These are phyloP conservation scores for Coemansia sp. DNA, from an alignment of 192 early-diverging fungal species.

Conservation along the genomic window DNA sequence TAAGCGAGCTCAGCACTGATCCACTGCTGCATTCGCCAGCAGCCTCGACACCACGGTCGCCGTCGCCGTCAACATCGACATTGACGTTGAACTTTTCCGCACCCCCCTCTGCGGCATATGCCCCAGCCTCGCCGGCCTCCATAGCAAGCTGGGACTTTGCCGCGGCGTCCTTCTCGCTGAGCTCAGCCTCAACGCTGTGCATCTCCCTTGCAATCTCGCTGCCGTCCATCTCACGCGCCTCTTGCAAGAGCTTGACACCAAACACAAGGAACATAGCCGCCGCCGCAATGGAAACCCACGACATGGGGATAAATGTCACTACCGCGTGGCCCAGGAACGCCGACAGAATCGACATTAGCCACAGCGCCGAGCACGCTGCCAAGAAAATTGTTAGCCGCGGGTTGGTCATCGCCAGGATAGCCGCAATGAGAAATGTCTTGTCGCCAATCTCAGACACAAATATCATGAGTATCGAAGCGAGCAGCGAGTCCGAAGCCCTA, in stretches of 20 bases:
- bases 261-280: slow-evolving; percentile 89
- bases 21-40: slow-evolving; percentile 24
- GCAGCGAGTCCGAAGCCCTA: slow-evolving; percentile 43
- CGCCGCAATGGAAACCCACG: slow-evolving; percentile 83
- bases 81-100: slow-evolving; percentile 36
- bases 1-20: slow-evolving; percentile 53
- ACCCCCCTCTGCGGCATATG: slow-evolving; percentile 8
- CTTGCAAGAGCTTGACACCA: slow-evolving; percentile 84
- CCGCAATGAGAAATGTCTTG: slow-evolving; percentile 98
- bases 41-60: slow-evolving; percentile 7
- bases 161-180: slow-evolving; percentile 67
- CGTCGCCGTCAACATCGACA: slow-evolving; percentile 15
- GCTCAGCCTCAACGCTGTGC: slow-evolving; percentile 84
- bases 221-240: slow-evolving; percentile 82
- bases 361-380: slow-evolving; percentile 82
- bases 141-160: slow-evolving; percentile 55
- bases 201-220: slow-evolving; percentile 89
- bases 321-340: slow-evolving; percentile 88
- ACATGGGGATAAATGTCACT: slow-evolving; percentile 81
- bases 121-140: slow-evolving; percentile 58
- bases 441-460: slow-evolving; percentile 97
- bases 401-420: slow-evolving; percentile 98
- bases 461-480: slow-evolving; percentile 77
- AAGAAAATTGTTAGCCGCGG: slow-evolving; percentile 87
- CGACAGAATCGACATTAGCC: slow-evolving; percentile 94